These are phyloP conservation scores for Botryotinia globosa DNA, from an alignment of 2,329 filamentous ascomycete species.

Conservation along the genomic window DNA sequence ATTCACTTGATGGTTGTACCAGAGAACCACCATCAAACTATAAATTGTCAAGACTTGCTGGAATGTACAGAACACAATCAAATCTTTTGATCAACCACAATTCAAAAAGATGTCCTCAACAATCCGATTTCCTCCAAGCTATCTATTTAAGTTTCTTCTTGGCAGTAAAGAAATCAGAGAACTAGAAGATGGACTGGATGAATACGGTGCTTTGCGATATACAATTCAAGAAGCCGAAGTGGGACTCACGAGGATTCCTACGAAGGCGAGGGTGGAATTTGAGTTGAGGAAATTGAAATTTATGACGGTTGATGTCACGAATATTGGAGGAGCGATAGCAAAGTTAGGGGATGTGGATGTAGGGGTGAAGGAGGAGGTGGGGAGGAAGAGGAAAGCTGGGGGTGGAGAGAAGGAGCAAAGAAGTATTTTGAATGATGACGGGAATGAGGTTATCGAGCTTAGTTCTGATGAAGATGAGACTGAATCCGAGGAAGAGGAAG, in stretches of 20 bases:
- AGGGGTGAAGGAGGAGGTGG: neutral
- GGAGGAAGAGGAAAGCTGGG: constrained; percentile 3
- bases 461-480: constrained; percentile 41
- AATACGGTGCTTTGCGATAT: constrained; percentile 69
- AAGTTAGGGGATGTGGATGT: neutral
- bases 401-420: constrained; percentile 32
- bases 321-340: neutral
- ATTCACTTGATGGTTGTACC: neutral
- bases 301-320: constrained; percentile 2
- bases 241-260: constrained; percentile 70
- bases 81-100: neutral
- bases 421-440: constrained; percentile 27
- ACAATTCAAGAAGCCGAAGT: constrained; percentile 61
- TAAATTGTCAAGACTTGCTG: neutral
- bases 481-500: constrained; percentile 38
- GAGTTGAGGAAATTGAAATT: constrained; percentile 15
- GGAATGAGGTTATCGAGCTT: constrained; percentile 27
- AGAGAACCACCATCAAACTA: neutral
- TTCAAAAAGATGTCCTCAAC: neutral
- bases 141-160: constrained; percentile 52
- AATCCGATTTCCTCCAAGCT: constrained; percentile 48
- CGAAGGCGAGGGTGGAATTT: constrained; percentile 59
- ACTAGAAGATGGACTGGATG: constrained; percentile 54
- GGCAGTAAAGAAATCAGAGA: constrained; percentile 51
- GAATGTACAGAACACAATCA: neutral